These are phyloP conservation scores for Didymella keratinophila DNA, from an alignment of 2,329 filamentous ascomycete genomes.

Conservation along the genomic window DNA sequence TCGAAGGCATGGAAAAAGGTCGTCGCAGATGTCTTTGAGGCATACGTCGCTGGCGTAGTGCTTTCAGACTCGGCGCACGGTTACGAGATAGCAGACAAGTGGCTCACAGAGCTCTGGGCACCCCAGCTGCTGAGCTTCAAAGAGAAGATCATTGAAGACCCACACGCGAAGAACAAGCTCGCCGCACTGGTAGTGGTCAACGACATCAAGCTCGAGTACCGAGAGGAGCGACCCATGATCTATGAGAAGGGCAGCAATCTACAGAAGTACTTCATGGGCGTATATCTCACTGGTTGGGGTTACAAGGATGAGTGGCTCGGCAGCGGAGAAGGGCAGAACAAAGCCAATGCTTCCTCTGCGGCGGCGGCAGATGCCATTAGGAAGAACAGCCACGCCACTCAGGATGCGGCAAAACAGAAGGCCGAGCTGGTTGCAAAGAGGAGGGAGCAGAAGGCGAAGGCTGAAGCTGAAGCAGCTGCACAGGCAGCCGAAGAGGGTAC, in stretches of 20 bases:
- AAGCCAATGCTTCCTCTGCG: constrained; percentile 72
- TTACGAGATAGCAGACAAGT: constrained; percentile 67
- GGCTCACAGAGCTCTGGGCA: constrained; percentile 80
- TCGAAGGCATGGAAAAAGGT: constrained; percentile 66
- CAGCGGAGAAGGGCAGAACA: constrained; percentile 68
- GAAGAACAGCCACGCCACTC: constrained; percentile 43
- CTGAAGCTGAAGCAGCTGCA: constrained; percentile 19
- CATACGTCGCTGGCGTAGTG: constrained; percentile 83
- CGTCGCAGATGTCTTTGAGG: constrained; percentile 87
- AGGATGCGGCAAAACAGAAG: constrained; percentile 33
- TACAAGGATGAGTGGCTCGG: constrained; percentile 69
- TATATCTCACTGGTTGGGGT: constrained; percentile 74
- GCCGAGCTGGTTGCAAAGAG: constrained; percentile 30
- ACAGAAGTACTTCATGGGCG: constrained; percentile 68
- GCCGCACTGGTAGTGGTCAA: constrained; percentile 45
- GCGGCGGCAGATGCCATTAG: constrained; percentile 70
- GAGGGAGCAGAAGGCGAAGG: constrained; percentile 26
- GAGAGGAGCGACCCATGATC: constrained; percentile 62
- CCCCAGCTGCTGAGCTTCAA: constrained; percentile 40
- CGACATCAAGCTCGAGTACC: constrained; percentile 50
- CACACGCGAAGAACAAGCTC: constrained; percentile 51
- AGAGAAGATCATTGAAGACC: constrained; percentile 47
- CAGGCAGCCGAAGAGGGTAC: constrained; percentile 6
- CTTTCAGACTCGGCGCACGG: constrained; percentile 71
- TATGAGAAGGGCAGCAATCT: constrained; percentile 58